Conservation (phyloP, 75 land plant genomes). For the Picea sitchensis region DNA sequence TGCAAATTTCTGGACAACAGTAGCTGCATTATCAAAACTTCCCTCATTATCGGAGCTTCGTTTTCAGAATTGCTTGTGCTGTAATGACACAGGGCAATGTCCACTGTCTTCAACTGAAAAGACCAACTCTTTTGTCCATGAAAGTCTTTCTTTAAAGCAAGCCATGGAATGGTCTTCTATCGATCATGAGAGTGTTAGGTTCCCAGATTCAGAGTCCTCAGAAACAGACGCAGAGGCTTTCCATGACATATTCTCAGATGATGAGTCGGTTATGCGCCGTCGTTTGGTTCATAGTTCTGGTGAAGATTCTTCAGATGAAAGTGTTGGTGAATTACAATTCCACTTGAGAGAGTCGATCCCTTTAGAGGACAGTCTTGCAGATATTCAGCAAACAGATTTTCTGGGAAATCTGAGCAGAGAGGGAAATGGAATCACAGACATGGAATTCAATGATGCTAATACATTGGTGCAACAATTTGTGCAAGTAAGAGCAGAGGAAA, state of each 20-base stretch:
- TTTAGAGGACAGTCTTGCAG: neutral
- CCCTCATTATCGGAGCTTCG: constrained; percentile 66
- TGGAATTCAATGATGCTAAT: constrained; percentile 1
- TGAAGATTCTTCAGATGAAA: constrained; percentile 65
- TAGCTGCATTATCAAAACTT: constrained; percentile 63
- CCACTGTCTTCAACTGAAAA: constrained; percentile 15
- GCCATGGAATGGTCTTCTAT: constrained; percentile 11
- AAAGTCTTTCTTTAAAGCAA: constrained; percentile 8
- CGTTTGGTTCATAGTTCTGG: constrained; percentile 22
- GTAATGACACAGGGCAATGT: constrained; percentile 60
- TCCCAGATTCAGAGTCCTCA: constrained; percentile 21
- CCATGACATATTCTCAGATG: constrained; percentile 27
- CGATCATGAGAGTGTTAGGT: constrained; percentile 13
- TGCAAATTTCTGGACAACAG: constrained; percentile 74
- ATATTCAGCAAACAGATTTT: constrained; percentile 12
- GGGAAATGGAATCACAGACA: neutral
- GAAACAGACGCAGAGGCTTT: constrained; percentile 14
- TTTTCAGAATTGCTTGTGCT: constrained; percentile 76
- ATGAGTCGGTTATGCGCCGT: constrained; percentile 15
- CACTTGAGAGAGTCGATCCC: constrained; percentile 7
- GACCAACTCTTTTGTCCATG: constrained; percentile 3
- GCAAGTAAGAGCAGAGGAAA: neutral
- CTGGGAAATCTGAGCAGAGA: neutral
- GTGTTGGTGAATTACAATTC: constrained; percentile 44
- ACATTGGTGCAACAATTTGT: neutral